phyloP scores from a whole-genome alignment of 2,329 filamentous ascomycete species.

The Aspergillus pseudoviridinutans region DNA sequence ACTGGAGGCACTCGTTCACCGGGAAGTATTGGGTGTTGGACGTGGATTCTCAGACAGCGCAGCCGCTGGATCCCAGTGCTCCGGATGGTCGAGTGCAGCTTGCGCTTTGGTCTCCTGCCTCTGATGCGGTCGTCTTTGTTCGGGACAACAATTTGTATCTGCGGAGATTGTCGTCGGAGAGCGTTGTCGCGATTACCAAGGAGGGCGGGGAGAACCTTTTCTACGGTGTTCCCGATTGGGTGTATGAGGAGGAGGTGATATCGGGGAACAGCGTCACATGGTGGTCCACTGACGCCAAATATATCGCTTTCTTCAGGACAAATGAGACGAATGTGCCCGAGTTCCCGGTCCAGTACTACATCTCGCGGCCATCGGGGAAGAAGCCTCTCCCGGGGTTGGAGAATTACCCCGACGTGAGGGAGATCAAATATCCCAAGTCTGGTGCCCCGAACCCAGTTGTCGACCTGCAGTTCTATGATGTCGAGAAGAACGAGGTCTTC shows the following conservation, averaged over 20 bases:
- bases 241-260: slow-evolving; percentile 87
- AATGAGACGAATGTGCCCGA: slow-evolving; percentile 90
- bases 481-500: slow-evolving; percentile 72
- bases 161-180: slow-evolving; percentile 59
- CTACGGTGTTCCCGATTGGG: slow-evolving; percentile 96
- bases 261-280: slow-evolving; percentile 77
- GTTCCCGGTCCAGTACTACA: slow-evolving; percentile 89
- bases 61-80: slow-evolving; percentile 71
- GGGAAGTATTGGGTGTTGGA: slow-evolving; percentile 90
- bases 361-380: slow-evolving; percentile 77
- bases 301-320: slow-evolving; percentile 85
- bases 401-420: slow-evolving; percentile 80
- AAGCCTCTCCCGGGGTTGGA: slow-evolving; percentile 68
- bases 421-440: slow-evolving; percentile 97
- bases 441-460: slow-evolving; percentile 91
- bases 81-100: slow-evolving; percentile 68
- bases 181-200: slow-evolving; percentile 69
- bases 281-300: slow-evolving; percentile 91
- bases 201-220: slow-evolving; percentile 88
- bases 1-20: slow-evolving; percentile 87
- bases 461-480: slow-evolving; percentile 81
- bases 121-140: slow-evolving; percentile 85
- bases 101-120: slow-evolving; percentile 83
- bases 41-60: slow-evolving; percentile 70
- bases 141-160: slow-evolving; percentile 86